Evolutionary conservation across 1,139 yeast genomes (phyloP).

Genomic region (Blastobotrys petasosporus): DNA sequence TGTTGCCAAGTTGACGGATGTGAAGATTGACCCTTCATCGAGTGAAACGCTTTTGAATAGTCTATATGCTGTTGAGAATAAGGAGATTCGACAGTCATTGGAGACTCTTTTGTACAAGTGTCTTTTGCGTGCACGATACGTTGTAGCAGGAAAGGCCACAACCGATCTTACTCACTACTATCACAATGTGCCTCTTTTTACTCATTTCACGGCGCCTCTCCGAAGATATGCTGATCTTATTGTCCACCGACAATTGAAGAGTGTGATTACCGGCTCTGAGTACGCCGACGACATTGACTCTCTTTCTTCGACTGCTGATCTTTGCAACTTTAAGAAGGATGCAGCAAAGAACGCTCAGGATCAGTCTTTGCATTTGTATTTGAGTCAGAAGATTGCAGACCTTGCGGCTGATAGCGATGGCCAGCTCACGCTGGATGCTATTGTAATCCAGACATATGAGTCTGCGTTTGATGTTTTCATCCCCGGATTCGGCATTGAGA

Average conservation of each 20-base stretch:
- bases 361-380: slow-evolving; percentile 81
- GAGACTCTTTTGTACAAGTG: slow-evolving; percentile 79
- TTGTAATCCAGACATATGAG: slow-evolving; percentile 88
- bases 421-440: slow-evolving; percentile 77
- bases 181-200: slow-evolving; percentile 75
- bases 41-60: slow-evolving; percentile 71
- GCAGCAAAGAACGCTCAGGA: slow-evolving; percentile 92
- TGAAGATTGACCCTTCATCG: slow-evolving; percentile 66
- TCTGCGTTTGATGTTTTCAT: slow-evolving; percentile 91
- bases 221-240: slow-evolving; percentile 88
- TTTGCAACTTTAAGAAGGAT: slow-evolving; percentile 91
- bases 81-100: slow-evolving; percentile 61
- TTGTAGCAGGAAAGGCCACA: slow-evolving; percentile 71
- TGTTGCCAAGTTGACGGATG: slow-evolving; percentile 47
- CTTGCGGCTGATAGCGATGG: slow-evolving; percentile 65
- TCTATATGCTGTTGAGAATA: slow-evolving; percentile 58
- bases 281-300: slow-evolving; percentile 59
- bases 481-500: slow-evolving; percentile 95
- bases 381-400: slow-evolving; percentile 79
- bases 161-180: slow-evolving; percentile 61
- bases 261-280: slow-evolving; percentile 44
- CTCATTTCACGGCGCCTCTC: slow-evolving; percentile 91
- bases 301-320: slow-evolving; percentile 76
- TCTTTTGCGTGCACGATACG: slow-evolving; percentile 79
- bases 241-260: slow-evolving; percentile 85